These are phyloP conservation scores for Drechslerella dactyloides DNA, from an alignment of 2,329 filamentous ascomycete species.

Conservation along the genomic window DNA sequence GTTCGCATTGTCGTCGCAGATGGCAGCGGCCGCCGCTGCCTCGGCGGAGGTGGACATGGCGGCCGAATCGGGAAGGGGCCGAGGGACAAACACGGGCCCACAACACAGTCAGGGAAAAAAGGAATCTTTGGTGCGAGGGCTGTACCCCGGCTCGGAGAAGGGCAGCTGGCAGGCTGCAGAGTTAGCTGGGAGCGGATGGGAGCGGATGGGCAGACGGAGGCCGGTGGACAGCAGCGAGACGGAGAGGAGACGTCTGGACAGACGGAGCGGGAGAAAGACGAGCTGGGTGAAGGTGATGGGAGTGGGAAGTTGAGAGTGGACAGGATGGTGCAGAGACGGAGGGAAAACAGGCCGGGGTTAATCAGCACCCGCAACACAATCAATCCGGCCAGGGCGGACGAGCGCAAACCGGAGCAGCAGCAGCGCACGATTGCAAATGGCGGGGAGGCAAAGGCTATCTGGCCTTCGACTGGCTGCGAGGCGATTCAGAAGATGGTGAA, in stretches of 20 bases:
- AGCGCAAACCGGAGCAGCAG: constrained; percentile 13
- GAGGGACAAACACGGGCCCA: constrained; percentile 40
- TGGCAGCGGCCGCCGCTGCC: constrained; percentile 16
- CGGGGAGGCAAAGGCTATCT: neutral
- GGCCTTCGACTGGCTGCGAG: too few species aligned
- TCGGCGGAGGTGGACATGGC: constrained; percentile 41
- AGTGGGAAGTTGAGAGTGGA: too few species aligned
- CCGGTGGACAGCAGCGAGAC: too few species aligned
- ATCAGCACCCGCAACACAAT: neutral
- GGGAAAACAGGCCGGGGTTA: too few species aligned
- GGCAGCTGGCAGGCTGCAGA: constrained; percentile 8
- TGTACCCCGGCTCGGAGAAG: constrained; percentile 6
- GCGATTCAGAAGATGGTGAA: neutral
- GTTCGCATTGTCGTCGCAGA: constrained; percentile 11
- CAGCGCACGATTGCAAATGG: too few species aligned
- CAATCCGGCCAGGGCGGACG: too few species aligned
- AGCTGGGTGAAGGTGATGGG: too few species aligned
- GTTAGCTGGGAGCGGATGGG: too few species aligned
- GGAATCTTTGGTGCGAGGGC: neutral
- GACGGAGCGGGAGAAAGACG: too few species aligned
- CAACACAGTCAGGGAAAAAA: constrained; percentile 24
- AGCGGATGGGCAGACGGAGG: too few species aligned
- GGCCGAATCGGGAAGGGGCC: constrained; percentile 16
- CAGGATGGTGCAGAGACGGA: too few species aligned
- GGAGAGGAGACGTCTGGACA: too few species aligned